These are phyloP conservation scores for Entomortierella lignicola DNA, from an alignment of 192 early-diverging fungal genomes.

Conservation along the genomic window DNA sequence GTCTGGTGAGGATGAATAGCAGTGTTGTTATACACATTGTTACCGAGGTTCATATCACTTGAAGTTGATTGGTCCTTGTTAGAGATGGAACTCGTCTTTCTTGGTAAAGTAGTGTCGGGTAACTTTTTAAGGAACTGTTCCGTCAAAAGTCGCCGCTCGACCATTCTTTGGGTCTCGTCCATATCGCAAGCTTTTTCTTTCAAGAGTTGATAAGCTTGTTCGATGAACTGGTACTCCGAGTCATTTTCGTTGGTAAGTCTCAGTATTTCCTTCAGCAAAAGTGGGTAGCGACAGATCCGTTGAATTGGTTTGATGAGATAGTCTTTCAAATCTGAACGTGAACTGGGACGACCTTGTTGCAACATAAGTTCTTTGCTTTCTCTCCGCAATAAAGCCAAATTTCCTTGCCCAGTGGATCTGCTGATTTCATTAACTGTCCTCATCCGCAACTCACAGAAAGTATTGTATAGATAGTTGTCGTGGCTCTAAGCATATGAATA, in stretches of 20 bases:
- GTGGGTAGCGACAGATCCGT: conserved; percentile 91
- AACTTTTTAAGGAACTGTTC: conserved; percentile 39
- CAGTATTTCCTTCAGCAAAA: conserved; percentile 74
- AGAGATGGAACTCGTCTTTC: conserved; percentile 5
- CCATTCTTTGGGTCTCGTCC: conserved; percentile 50
- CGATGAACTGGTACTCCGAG: conserved; percentile 49
- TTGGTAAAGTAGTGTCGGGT: conserved; percentile 24
- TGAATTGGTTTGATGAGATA: conserved; percentile 83
- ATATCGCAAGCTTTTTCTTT: conserved; percentile 53
- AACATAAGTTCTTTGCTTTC: conserved; percentile 40
- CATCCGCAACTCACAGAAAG: conserved; percentile 37
- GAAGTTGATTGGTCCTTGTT: background rate
- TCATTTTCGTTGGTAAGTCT: conserved; percentile 59
- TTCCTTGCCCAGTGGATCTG: background rate
- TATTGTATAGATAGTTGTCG: conserved; percentile 12
- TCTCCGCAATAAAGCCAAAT: conserved; percentile 7
- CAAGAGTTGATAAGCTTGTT: conserved; percentile 45
- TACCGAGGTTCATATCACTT: background rate
- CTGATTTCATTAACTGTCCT: conserved; percentile 22
- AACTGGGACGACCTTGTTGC: conserved; percentile 20
- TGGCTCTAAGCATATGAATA: conserved; percentile 6
- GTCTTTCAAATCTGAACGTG: conserved; percentile 35
- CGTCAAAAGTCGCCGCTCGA: conserved; percentile 48
- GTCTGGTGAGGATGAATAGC: background rate
- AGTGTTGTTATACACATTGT: background rate